Conservation (phyloP, 352 stramenopile genomes). For the Globisporangium radiosum region DNA sequence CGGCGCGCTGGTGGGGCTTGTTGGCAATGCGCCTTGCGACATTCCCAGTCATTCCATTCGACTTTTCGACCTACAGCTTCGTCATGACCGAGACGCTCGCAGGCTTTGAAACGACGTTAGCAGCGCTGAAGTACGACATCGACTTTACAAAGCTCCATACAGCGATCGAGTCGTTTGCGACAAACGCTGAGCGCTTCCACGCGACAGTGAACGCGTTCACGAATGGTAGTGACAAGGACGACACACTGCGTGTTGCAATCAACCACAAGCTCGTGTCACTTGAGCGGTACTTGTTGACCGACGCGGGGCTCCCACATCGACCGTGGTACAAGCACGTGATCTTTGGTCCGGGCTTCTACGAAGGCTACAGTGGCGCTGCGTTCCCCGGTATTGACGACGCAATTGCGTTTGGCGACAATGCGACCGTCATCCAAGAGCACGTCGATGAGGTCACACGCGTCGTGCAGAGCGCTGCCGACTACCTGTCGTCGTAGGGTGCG, state of each 20-base stretch:
- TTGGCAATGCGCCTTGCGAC: conserved; percentile 50
- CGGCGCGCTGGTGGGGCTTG: conserved; percentile 52
- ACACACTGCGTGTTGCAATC: conserved; percentile 13
- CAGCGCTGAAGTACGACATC: too few relatives aligned
- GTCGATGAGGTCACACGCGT: conserved; percentile 34
- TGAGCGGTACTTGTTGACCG: conserved; percentile 34
- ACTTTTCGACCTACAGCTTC: conserved; percentile 49
- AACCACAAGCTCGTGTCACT: conserved; percentile 48
- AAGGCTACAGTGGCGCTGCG: conserved; percentile 37
- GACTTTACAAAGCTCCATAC: conserved; percentile 25
- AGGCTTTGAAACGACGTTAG: conserved; percentile 17
- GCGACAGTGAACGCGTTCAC: background rate
- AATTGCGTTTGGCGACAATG: conserved; percentile 36
- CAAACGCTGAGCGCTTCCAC: conserved; percentile 27
- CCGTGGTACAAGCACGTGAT: conserved; percentile 55
- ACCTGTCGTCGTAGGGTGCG: too few relatives aligned
- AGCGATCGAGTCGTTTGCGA: conserved; percentile 36
- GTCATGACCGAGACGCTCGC: conserved; percentile 51
- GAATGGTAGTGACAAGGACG: background rate
- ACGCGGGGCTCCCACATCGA: conserved; percentile 36
- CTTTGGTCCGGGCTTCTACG: conserved; percentile 51
- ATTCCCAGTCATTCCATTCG: conserved; percentile 49
- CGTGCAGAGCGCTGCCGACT: conserved; percentile 25
- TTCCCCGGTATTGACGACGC: conserved; percentile 43
- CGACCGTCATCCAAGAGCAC: conserved; percentile 26